Evolutionary conservation across 1,284 basidiomycete genomes (phyloP).

Genomic region (Melampsora larici-populina): DNA sequence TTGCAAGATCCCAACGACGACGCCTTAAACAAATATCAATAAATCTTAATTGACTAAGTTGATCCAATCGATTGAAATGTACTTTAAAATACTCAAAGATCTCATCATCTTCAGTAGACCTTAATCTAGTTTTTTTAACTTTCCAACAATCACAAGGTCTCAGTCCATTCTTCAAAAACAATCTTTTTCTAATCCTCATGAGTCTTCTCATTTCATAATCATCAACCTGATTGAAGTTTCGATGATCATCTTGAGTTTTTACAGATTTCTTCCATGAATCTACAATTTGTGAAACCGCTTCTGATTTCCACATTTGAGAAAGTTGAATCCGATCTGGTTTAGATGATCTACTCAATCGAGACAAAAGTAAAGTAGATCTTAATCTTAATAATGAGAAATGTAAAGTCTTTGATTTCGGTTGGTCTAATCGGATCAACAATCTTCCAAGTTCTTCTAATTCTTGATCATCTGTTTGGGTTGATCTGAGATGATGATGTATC

Average conservation of each 20-base stretch:
- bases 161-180: slow-evolving; percentile 17
- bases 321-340: background rate
- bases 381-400: background rate
- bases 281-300: slow-evolving; percentile 21
- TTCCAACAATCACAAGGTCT: slow-evolving; percentile 10
- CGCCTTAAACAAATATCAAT: slow-evolving; percentile 16
- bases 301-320: slow-evolving; percentile 15
- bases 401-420: background rate
- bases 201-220: background rate
- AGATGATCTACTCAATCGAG: background rate
- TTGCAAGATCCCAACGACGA: slow-evolving; percentile 33
- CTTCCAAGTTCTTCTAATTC: background rate
- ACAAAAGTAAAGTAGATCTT: background rate
- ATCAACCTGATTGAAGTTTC: background rate
- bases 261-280: background rate
- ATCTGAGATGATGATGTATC: background rate
- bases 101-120: background rate
- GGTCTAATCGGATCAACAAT: background rate
- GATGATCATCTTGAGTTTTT: background rate
- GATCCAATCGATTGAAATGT: background rate
- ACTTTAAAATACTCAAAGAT: background rate
- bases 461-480: background rate
- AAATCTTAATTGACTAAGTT: slow-evolving; percentile 10
- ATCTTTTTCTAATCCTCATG: background rate
- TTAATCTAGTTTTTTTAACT: background rate